phyloP scores from a whole-genome alignment of 169 alveolate genomes.

The Cryptosporidium parvum region DNA sequence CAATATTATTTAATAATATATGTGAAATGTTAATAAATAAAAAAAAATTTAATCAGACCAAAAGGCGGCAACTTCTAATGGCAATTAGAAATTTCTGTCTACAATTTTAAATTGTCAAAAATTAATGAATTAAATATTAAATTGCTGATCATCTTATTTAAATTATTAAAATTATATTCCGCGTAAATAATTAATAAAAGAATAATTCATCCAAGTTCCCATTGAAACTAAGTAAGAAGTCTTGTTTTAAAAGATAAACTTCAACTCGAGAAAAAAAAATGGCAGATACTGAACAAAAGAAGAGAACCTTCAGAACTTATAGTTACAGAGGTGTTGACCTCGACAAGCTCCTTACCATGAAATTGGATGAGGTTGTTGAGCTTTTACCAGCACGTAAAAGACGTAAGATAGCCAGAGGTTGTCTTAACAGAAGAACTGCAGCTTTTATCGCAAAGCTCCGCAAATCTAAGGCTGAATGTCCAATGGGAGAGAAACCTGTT shows the following conservation, averaged over 20 bases:
- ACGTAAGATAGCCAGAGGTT: constrained; percentile 92
- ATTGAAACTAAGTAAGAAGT: neutral
- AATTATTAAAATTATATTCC: neutral
- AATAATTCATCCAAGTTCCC: neutral
- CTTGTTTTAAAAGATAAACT: constrained; percentile 26
- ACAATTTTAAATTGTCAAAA: neutral
- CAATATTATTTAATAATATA: neutral
- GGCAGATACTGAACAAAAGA: constrained; percentile 88
- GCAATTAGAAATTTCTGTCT: neutral
- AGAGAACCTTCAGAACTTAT: constrained; percentile 97
- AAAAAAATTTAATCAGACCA: neutral
- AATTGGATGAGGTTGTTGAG: constrained; percentile 92
- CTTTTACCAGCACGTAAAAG: constrained; percentile 97
- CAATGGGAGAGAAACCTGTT: constrained; percentile 96
- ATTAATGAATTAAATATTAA: neutral
- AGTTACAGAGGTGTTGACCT: constrained; percentile 97
- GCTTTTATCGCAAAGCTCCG: constrained; percentile 94
- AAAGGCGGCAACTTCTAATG: neutral
- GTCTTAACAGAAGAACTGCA: constrained; percentile 88
- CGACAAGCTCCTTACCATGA: constrained; percentile 92
- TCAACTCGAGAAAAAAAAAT: constrained; percentile 35
- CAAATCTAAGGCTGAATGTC: constrained; percentile 91
- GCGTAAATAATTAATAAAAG: neutral
- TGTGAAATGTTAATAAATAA: neutral
- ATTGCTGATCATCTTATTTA: neutral